Evolutionary conservation across 192 early-diverging fungal genomes (phyloP).

Genomic region (Coemansia javaensis): DNA sequence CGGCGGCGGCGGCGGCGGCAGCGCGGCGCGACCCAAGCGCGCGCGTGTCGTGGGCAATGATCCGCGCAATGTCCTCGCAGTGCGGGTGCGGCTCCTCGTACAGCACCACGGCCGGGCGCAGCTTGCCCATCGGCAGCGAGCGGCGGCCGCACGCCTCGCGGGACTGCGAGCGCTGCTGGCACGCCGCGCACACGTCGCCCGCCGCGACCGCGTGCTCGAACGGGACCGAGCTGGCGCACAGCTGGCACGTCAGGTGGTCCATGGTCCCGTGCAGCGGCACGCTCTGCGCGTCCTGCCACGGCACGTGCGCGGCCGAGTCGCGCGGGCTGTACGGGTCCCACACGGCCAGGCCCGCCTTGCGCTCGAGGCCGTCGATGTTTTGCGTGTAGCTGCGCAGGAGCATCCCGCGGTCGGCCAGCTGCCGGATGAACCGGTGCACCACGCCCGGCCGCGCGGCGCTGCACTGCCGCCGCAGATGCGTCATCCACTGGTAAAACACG

Average conservation of each 20-base stretch:
- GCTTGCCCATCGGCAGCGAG: constrained; percentile 62
- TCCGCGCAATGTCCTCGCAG: constrained; percentile 44
- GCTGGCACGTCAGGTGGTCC: constrained; percentile 78
- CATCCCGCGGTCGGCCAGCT: constrained; percentile 65
- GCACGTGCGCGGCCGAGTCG: constrained; percentile 7
- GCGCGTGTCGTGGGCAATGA: constrained; percentile 42
- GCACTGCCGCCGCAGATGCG: constrained; percentile 70
- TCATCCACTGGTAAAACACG: constrained; percentile 71
- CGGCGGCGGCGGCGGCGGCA: not conserved
- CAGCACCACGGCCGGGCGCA: constrained; percentile 88
- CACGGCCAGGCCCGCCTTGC: constrained; percentile 61
- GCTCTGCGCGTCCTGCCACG: constrained; percentile 50
- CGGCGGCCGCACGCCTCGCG: constrained; percentile 63
- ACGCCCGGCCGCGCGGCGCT: constrained; percentile 67
- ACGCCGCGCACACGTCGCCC: constrained; percentile 51
- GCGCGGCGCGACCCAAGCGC: constrained; percentile 24
- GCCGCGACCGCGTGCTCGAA: constrained; percentile 62
- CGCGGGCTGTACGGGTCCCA: constrained; percentile 30
- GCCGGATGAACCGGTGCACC: constrained; percentile 79
- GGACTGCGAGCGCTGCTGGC: constrained; percentile 18
- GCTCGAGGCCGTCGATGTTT: constrained; percentile 95
- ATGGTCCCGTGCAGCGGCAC: constrained; percentile 92
- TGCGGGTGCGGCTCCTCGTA: constrained; percentile 77
- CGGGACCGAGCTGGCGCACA: constrained; percentile 63
- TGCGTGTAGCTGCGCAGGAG: constrained; percentile 92